Percentiles rank a stretch among this genome's conserved stretches.
Evolutionary conservation across 768 basidiomycete species (phyloP).

Genomic region (Amanita brunnescens): DNA sequence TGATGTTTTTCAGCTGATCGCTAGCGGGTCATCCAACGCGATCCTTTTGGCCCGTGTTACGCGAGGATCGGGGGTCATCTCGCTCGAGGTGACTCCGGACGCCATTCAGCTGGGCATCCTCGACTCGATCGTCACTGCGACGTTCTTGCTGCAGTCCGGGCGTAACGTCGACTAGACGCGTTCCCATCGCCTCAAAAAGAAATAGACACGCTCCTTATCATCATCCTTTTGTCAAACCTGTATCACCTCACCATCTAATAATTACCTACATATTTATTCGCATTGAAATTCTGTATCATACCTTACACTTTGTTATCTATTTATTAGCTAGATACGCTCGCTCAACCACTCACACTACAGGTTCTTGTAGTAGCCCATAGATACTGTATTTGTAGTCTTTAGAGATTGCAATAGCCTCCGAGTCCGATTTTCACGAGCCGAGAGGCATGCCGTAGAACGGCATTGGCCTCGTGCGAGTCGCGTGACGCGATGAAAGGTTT

Average conservation of each 20-base stretch:
- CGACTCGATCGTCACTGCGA: slow-evolving; percentile 41
- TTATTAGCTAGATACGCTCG: too few species aligned
- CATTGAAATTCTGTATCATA: too few species aligned
- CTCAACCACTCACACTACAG: neutral
- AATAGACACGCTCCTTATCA: neutral
- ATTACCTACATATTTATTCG: too few species aligned
- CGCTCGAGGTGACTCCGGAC: slow-evolving; percentile 47
- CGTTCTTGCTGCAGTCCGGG: slow-evolving; percentile 51
- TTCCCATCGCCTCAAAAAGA: neutral
- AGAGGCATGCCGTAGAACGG: too few species aligned
- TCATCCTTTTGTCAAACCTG: neutral
- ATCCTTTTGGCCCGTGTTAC: slow-evolving; percentile 44
- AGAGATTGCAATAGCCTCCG: too few species aligned
- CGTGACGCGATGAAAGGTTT: too few species aligned
- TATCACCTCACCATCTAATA: neutral
- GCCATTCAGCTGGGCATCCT: slow-evolving; percentile 48
- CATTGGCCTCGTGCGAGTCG: too few species aligned
- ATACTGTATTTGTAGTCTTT: neutral
- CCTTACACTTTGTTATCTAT: too few species aligned
- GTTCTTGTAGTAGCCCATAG: neutral
- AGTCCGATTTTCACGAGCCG: too few species aligned
- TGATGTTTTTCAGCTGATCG: slow-evolving; percentile 24
- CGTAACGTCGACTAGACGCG: slow-evolving; percentile 44
- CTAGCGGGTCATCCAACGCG: slow-evolving; percentile 21
- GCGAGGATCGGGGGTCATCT: slow-evolving; percentile 32